These are phyloP conservation scores for Crotalaria pallida DNA, from an alignment of 306 rosid species.

Conservation along the genomic window DNA sequence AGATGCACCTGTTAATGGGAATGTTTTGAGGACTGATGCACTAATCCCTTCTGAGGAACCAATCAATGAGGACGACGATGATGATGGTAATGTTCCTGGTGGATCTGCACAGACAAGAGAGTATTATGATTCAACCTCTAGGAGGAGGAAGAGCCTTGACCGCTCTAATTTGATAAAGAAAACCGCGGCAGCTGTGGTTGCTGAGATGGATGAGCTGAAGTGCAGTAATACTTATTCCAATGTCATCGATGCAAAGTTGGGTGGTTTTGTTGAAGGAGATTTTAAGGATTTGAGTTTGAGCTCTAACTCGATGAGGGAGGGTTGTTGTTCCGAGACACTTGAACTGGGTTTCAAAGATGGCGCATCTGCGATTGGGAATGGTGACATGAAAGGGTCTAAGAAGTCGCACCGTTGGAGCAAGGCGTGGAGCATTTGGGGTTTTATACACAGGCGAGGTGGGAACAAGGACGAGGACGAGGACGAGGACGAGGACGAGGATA, in stretches of 20 bases:
- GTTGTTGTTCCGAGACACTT: conserved; percentile 52
- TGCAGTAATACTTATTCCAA: conserved; percentile 8
- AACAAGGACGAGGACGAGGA: conserved; percentile 73
- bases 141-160: conserved; percentile 85
- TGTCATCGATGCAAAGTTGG: conserved; percentile 41
- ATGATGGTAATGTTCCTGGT: conserved; percentile 42
- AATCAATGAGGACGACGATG: conserved; percentile 23
- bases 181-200: conserved; percentile 89
- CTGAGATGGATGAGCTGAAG: conserved; percentile 84
- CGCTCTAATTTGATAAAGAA: conserved; percentile 80
- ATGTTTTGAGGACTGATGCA: conserved; percentile 51
- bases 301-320: conserved; percentile 71
- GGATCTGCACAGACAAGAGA: conserved; percentile 79
- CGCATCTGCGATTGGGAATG: conserved; percentile 46
- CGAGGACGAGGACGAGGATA: conserved; percentile 71
- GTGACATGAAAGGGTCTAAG: conserved; percentile 48
- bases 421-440: conserved; percentile 86
- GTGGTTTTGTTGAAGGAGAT: conserved; percentile 43
- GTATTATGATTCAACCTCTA: conserved; percentile 71
- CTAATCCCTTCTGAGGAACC: conserved; percentile 78
- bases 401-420: conserved; percentile 85
- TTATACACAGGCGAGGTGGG: conserved; percentile 58
- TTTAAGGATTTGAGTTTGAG: no score
- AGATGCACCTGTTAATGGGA: conserved; percentile 68
- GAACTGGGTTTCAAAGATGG: conserved; percentile 52